These are phyloP conservation scores for Yamadazyma triangularis DNA, from an alignment of 1,139 yeast species.

Conservation along the genomic window DNA sequence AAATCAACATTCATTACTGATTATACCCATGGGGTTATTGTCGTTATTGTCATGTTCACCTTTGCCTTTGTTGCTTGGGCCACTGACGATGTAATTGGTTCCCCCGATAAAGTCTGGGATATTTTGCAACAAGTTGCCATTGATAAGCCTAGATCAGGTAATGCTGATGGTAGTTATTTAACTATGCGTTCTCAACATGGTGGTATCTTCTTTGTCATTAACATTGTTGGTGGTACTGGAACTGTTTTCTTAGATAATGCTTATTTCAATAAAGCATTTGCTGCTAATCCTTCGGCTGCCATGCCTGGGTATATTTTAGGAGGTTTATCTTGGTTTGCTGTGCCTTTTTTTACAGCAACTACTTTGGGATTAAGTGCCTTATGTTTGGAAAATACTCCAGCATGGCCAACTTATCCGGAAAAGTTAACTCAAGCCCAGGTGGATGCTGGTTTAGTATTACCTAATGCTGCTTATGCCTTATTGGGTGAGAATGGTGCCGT, in stretches of 20 bases:
- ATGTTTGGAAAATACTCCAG: conserved; percentile 60
- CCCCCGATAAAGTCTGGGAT: conserved; percentile 77
- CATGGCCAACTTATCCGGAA: conserved; percentile 77
- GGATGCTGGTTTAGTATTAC: conserved; percentile 75
- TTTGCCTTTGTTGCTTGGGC: conserved; percentile 67
- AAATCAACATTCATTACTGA: conserved; percentile 89
- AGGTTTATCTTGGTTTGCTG: conserved; percentile 90
- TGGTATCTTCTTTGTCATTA: conserved; percentile 79
- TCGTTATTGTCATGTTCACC: conserved; percentile 54
- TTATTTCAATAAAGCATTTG: conserved; percentile 87
- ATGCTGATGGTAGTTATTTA: conserved; percentile 71
- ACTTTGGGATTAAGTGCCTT: conserved; percentile 81
- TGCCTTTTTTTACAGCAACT: conserved; percentile 77
- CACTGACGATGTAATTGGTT: conserved; percentile 58
- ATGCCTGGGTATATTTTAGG: conserved; percentile 89
- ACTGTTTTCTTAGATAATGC: conserved; percentile 88
- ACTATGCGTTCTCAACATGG: conserved; percentile 77
- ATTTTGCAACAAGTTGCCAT: conserved; percentile 54
- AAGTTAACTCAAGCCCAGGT: conserved; percentile 64
- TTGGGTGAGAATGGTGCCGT: conserved; percentile 87
- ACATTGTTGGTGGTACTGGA: conserved; percentile 83
- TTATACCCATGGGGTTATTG: conserved; percentile 68
- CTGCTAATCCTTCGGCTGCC: conserved; percentile 79
- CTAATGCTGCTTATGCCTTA: conserved; percentile 81
- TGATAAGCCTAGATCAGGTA: conserved; percentile 63